Percentiles rank a stretch among this genome's conserved stretches.
These are phyloP conservation scores for Pascua sp. DNA, from an alignment of 1,284 basidiomycete genomes.

Conservation along the genomic window DNA sequence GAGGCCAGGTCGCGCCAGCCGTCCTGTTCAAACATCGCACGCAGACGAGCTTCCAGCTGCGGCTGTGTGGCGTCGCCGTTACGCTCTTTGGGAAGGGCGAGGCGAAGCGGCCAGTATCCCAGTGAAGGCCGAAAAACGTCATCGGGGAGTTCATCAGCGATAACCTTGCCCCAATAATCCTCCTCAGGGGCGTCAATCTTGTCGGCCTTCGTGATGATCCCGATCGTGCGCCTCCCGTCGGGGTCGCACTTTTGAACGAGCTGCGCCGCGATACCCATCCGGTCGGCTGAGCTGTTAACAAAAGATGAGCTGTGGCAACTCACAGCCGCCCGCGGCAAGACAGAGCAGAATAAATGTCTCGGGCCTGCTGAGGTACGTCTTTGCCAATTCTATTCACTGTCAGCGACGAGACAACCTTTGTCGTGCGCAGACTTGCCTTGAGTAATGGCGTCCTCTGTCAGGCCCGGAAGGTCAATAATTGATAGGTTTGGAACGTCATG, in stretches of 20 bases:
- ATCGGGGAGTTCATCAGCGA: not conserved
- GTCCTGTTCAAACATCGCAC: constrained; percentile 6
- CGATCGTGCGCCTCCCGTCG: constrained; percentile 11
- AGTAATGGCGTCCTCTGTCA: not conserved
- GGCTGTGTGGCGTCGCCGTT: too few species aligned
- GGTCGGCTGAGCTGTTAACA: constrained; percentile 16
- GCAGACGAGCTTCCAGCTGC: too few species aligned
- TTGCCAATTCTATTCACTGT: constrained; percentile 12
- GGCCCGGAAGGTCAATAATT: constrained; percentile 33
- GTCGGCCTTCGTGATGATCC: constrained; percentile 32
- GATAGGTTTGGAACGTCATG: constrained; percentile 17
- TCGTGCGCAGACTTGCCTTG: not conserved
- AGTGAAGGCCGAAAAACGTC: too few species aligned
- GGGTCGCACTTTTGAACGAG: constrained; percentile 20
- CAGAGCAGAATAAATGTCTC: constrained; percentile 27
- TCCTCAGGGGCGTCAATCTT: constrained; percentile 4
- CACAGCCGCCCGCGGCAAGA: constrained; percentile 20
- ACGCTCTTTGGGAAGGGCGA: too few species aligned
- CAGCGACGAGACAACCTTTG: too few species aligned
- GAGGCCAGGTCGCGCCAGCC: constrained; percentile 16
- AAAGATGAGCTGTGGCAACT: not conserved
- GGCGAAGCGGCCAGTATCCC: too few species aligned
- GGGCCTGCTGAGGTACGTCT: constrained; percentile 12
- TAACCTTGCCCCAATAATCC: constrained; percentile 7
- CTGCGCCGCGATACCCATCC: constrained; percentile 2